Percentiles rank a stretch among this genome's conserved stretches.
Evolutionary conservation across 495 filamentous ascomycete species (phyloP).

Genomic region (Acidomyces sp.): DNA sequence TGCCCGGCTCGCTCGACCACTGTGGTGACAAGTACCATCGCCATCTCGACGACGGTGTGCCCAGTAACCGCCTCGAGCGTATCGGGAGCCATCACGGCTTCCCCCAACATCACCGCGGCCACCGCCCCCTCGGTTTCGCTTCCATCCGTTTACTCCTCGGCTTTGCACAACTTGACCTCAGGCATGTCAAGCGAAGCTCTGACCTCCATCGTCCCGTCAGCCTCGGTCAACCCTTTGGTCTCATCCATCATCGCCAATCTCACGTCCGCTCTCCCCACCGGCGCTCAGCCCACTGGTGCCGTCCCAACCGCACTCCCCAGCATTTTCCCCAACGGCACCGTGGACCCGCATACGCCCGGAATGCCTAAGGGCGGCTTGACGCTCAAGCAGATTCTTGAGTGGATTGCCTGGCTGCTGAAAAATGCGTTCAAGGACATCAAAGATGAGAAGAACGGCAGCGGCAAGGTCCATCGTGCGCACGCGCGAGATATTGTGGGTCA

Average conservation of each 20-base stretch:
- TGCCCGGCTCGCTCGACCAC: slow-evolving; percentile 25
- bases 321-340: slow-evolving; percentile 1
- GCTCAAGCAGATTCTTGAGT: slow-evolving; percentile 14
- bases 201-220: slow-evolving; percentile 10
- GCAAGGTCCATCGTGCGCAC: slow-evolving; percentile 1
- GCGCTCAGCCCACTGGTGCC: slow-evolving; percentile 6
- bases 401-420: slow-evolving; percentile 11
- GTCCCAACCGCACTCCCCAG: slow-evolving; percentile 7
- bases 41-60: slow-evolving; percentile 30
- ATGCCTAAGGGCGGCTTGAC: slow-evolving; percentile 2
- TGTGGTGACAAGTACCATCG: slow-evolving; percentile 30
- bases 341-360: neutral
- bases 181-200: slow-evolving; percentile 2
- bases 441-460: neutral
- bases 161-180: slow-evolving; percentile 9
- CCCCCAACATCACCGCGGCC: neutral
- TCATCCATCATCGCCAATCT: slow-evolving; percentile 9
- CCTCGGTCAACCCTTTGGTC: slow-evolving; percentile 8
- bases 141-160: slow-evolving; percentile 11
- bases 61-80: slow-evolving; percentile 16
- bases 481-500: slow-evolving; percentile 2
- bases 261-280: slow-evolving; percentile 5
- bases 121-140: slow-evolving; percentile 11
- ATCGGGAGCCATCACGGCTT: neutral
- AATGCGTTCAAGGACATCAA: slow-evolving; percentile 3